Conservation (phyloP, 139 green algal species). For the Tetraselmis striata region DNA sequence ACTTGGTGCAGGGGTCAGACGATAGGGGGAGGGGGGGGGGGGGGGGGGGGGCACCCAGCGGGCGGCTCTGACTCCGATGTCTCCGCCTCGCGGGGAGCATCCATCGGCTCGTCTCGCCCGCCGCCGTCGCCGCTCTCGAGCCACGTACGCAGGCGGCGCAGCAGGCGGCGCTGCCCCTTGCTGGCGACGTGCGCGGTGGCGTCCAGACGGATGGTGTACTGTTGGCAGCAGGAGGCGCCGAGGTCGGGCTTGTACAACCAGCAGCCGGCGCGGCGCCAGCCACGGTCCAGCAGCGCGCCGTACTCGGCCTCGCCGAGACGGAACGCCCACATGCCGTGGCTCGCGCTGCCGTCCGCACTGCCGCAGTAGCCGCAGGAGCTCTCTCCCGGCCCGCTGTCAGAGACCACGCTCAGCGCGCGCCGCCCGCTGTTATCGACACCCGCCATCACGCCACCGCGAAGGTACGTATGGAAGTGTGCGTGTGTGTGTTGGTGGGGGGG, state of each 20-base stretch:
- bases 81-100: no score
- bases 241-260: slow-evolving; percentile 41
- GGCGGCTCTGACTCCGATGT: no score
- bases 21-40: neutral
- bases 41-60: no score
- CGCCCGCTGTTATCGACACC: no score
- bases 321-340: slow-evolving; percentile 34
- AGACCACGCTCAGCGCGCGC: slow-evolving; percentile 11
- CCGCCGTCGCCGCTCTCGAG: neutral
- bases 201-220: slow-evolving; percentile 45
- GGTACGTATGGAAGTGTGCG: no score
- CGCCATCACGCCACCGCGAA: no score
- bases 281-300: slow-evolving; percentile 25
- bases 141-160: neutral
- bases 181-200: neutral
- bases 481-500: no score
- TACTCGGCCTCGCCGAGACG: slow-evolving; percentile 20
- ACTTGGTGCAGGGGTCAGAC: neutral
- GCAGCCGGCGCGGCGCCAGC: slow-evolving; percentile 39
- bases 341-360: neutral
- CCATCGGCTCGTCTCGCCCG: no score
- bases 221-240: slow-evolving; percentile 34
- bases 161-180: neutral
- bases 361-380: slow-evolving; percentile 32
- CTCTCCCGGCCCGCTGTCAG: slow-evolving; percentile 18